These are phyloP conservation scores for Tylopilus plumbeoviolaceoides DNA, from an alignment of 768 basidiomycete species.

Conservation along the genomic window DNA sequence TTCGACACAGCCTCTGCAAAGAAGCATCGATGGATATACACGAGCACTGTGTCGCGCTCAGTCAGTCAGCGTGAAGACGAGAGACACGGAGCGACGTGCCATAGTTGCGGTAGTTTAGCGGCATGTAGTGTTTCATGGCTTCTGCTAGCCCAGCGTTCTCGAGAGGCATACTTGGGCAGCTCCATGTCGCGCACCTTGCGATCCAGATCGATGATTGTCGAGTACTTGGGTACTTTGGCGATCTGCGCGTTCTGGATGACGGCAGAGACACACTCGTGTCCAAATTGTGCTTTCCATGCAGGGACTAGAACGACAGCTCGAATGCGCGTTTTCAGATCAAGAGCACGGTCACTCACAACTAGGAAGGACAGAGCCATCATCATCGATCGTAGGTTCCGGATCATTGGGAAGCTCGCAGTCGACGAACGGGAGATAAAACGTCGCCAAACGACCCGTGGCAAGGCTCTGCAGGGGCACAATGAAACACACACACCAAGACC, in stretches of 20 bases:
- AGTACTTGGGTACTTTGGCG: conserved; percentile 59
- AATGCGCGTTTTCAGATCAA: background rate
- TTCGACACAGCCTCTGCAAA: conserved; percentile 70
- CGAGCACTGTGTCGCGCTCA: conserved; percentile 42
- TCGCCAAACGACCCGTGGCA: conserved; percentile 64
- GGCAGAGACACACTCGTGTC: conserved; percentile 60
- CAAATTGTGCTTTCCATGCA: conserved; percentile 68
- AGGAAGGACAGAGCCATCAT: conserved; percentile 52
- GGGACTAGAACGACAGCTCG: conserved; percentile 41
- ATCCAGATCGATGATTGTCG: conserved; percentile 59
- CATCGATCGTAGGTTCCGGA: conserved; percentile 51
- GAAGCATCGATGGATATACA: conserved; percentile 74
- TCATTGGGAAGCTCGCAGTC: conserved; percentile 68
- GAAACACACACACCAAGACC: background rate
- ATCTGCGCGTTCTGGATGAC: conserved; percentile 66
- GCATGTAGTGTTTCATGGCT: conserved; percentile 76
- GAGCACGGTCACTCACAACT: conserved; percentile 46
- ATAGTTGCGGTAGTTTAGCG: conserved; percentile 64
- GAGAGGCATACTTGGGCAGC: conserved; percentile 56
- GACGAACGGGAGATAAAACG: conserved; percentile 67
- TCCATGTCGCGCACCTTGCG: conserved; percentile 66
- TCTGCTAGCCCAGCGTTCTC: conserved; percentile 49
- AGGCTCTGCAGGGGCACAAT: conserved; percentile 44
- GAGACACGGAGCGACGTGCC: conserved; percentile 38
- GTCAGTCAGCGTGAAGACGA: background rate